Evolutionary conservation across 2,329 filamentous ascomycete species (phyloP).

Genomic region (Sporothrix inflata): DNA sequence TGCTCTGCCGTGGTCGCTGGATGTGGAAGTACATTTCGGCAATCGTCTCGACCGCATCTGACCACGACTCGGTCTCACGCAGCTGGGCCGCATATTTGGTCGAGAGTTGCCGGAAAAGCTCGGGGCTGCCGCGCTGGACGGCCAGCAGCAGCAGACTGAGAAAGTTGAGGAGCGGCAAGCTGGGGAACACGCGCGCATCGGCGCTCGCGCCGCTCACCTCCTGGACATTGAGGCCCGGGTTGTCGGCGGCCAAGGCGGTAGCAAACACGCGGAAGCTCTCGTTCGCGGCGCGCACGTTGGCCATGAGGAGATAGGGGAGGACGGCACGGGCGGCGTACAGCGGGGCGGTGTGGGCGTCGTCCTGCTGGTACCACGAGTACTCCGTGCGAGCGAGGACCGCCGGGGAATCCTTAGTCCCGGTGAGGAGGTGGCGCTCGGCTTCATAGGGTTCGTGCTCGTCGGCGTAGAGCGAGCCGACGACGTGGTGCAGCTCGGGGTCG

Average conservation of each 20-base stretch:
- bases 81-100: constrained; percentile 80
- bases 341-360: constrained; percentile 84
- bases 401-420: constrained; percentile 88
- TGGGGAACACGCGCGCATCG: constrained; percentile 83
- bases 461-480: constrained; percentile 84
- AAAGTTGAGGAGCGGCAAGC: constrained; percentile 93
- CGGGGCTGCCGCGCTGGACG: constrained; percentile 75
- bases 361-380: constrained; percentile 90
- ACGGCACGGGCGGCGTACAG: constrained; percentile 84
- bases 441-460: constrained; percentile 92
- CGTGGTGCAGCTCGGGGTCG: constrained; percentile 93
- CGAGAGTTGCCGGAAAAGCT: constrained; percentile 80
- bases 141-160: constrained; percentile 81
- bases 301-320: constrained; percentile 86
- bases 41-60: constrained; percentile 79
- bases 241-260: constrained; percentile 61
- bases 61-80: constrained; percentile 77
- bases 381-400: constrained; percentile 80
- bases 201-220: constrained; percentile 74
- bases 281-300: constrained; percentile 88
- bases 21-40: constrained; percentile 98
- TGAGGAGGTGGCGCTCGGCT: constrained; percentile 83
- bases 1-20: constrained; percentile 82
- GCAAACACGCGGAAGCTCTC: constrained; percentile 79
- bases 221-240: constrained; percentile 69